These are phyloP conservation scores for Citrullus colocynthis DNA, from an alignment of 306 rosid species.

Conservation along the genomic window DNA sequence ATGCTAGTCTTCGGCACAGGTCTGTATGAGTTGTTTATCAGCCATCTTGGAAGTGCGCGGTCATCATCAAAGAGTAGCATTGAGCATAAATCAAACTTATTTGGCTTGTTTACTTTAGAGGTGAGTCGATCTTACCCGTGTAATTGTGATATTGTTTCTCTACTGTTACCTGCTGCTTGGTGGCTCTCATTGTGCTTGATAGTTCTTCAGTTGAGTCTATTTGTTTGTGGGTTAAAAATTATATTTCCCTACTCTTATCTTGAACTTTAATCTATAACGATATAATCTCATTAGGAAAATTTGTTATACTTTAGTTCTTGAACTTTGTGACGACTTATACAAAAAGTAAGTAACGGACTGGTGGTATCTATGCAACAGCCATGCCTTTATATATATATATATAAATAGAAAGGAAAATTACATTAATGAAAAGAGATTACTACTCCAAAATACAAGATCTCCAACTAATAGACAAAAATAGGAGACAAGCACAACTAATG, in stretches of 20 bases:
- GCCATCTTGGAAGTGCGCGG: constrained; percentile 47
- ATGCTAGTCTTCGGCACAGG: constrained; percentile 98
- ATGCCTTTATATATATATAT: no score
- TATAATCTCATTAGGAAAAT: background rate
- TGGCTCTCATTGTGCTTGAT: background rate
- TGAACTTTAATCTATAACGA: no score
- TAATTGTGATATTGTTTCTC: background rate
- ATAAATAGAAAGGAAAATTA: no score
- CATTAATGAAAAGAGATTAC: no score
- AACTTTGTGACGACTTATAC: background rate
- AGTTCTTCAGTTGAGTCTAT: background rate
- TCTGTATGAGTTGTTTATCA: constrained; percentile 84
- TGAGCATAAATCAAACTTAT: constrained; percentile 49
- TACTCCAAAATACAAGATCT: no score
- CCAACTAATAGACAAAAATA: no score
- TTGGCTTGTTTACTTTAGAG: constrained; percentile 73
- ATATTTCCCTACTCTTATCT: background rate
- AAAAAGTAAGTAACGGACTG: background rate
- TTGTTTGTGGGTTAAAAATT: background rate
- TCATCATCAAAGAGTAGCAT: constrained; percentile 28
- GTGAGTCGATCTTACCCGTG: constrained; percentile 20
- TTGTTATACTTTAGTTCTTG: background rate
- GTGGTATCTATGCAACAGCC: background rate
- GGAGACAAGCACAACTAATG: no score
- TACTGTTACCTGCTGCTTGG: background rate